Evolutionary conservation across 371 early-diverging fungal genomes (phyloP).

Genomic region (Saksenaea vasiformis): DNA sequence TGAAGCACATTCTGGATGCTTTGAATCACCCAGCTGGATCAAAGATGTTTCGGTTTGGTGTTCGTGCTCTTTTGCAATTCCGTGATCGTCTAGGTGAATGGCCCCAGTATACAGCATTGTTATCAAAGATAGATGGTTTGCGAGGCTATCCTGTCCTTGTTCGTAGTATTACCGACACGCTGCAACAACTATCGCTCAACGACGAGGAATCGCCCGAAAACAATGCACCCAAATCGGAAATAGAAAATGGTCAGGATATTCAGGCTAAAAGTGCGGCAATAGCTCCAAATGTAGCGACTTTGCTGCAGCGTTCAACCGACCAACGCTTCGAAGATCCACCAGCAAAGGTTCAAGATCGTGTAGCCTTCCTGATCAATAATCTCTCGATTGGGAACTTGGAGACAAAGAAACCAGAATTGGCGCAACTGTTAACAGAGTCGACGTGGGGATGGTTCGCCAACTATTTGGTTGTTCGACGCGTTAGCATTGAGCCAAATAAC

Average conservation of each 20-base stretch:
- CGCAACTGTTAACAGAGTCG: conserved; percentile 65
- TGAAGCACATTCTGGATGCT: conserved; percentile 85
- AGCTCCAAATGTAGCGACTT: conserved; percentile 26
- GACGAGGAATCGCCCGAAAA: neutral
- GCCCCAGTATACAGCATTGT: conserved; percentile 83
- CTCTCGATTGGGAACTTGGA: conserved; percentile 82
- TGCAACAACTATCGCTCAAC: conserved; percentile 29
- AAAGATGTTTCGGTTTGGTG: conserved; percentile 90
- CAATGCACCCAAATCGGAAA: neutral
- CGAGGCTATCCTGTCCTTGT: conserved; percentile 38
- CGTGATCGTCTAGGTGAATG: conserved; percentile 82
- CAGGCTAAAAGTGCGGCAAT: conserved; percentile 13
- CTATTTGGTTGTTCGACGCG: conserved; percentile 91
- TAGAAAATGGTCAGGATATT: neutral
- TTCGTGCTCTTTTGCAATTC: conserved; percentile 85
- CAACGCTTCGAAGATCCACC: conserved; percentile 56
- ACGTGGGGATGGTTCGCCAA: conserved; percentile 89
- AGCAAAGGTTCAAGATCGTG: conserved; percentile 83
- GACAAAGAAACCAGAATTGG: conserved; percentile 79
- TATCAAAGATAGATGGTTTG: conserved; percentile 83
- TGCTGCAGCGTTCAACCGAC: conserved; percentile 17
- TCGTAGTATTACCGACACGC: conserved; percentile 28
- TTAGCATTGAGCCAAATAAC: conserved; percentile 92
- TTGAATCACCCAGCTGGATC: conserved; percentile 76
- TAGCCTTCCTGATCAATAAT: conserved; percentile 96